Base-by-base conservation (phyloP, 441 rosid genomes). In the Daphne laureola region DNA sequence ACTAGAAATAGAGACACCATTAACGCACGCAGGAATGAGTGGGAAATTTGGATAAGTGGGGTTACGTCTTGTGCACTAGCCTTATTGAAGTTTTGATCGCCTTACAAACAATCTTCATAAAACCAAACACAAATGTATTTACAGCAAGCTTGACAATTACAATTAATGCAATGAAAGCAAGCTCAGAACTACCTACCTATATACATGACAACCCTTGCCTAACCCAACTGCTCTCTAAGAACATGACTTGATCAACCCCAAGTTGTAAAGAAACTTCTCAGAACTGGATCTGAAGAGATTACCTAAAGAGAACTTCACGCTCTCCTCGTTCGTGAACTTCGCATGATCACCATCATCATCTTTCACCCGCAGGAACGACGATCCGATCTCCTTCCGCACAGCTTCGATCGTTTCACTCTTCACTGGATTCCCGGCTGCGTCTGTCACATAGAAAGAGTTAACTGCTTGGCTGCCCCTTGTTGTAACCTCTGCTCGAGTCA, bases 401-500 rank as follows among this genome's bases (percentile, higher is more conserved):
- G 91, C 78, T 63, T 87, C 87, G 23, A 87, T 76, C 12, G 76
- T 78, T 70, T 73, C 79, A 4, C 69, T 78, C 69, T 68, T 81
- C 55, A 87, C 87, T 2, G 71, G 73, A 57, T 58, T 42, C 43
- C 92, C 89, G 0, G 95, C 75, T 13, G 85, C 68, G 64, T 84
- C 95, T 4, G 73, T 70, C 65, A 87, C 90, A 38, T 76, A 87
- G 70, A 87, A 87, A 12, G 65, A 72, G 25, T 87, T 87, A 63
- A 76, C 74, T 11, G 99, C 96, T 46, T 82, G 92, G 21, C 84
- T 80, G 5, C 91, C 93, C 53, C 84, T 77, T 17, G 99, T 90
- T 11, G 81, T 83, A 45, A 90, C 95, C 79, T 93, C 99, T 0
- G 99, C 97, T 51, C 80, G 82, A 27, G 86, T 81, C 45, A 93